phyloP scores from a whole-genome alignment of 2,329 filamentous ascomycete species.

The Aureobasidium sp. region DNA sequence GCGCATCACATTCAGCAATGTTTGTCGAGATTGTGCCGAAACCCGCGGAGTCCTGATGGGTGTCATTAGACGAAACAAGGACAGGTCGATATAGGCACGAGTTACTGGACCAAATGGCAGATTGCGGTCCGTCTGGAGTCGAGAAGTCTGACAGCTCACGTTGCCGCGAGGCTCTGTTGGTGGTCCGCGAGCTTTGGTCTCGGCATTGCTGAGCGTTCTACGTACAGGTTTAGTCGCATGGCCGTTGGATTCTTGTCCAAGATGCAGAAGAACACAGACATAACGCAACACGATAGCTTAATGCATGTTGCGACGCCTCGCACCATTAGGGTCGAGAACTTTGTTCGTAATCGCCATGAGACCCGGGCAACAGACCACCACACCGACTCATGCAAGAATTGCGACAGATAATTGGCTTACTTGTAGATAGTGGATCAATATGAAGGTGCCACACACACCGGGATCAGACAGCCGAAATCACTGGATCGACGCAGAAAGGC shows the following conservation, averaged over 20 bases:
- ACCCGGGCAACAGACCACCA: background rate
- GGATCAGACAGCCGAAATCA: conserved; percentile 6
- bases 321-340: background rate
- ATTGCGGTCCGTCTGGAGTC: background rate
- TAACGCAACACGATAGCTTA: conserved; percentile 1
- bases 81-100: background rate
- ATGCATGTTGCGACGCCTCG: background rate
- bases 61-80: background rate
- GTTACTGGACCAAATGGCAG: background rate
- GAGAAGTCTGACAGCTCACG: background rate
- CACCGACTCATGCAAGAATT: background rate
- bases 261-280: background rate
- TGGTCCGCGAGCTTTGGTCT: background rate
- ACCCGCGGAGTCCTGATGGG: background rate
- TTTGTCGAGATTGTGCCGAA: background rate
- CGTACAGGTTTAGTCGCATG: conserved; percentile 9
- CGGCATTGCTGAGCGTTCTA: conserved; percentile 6
- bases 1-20: background rate
- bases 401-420: conserved; percentile 6
- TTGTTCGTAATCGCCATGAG: background rate
- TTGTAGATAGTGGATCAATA: background rate
- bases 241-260: background rate
- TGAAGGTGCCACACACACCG: conserved; percentile 1
- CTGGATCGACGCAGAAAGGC: conserved; percentile 9
- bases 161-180: conserved; percentile 10